Base-by-base conservation (phyloP, 2,329 filamentous ascomycete genomes). In the Aspergillus thermomutatus region DNA sequence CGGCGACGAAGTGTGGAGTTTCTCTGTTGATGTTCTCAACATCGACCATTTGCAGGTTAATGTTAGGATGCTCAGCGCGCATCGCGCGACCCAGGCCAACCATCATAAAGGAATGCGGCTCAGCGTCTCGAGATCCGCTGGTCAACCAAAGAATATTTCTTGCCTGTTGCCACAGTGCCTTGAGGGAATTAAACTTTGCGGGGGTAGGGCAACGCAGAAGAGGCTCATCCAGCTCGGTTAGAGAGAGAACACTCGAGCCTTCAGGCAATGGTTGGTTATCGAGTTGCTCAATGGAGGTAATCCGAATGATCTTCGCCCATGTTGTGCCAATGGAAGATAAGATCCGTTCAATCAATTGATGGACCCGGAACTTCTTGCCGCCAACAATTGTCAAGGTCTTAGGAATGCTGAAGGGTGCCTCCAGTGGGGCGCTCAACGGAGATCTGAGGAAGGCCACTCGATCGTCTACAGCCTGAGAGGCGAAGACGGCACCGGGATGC, bases 211-310 rank as follows among this genome's bases (percentile, higher is more conserved):
- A 48, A 6, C 61, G 55, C 40, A 69, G 64, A 3, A 59, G 53
- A 2, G 71, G 69, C 17, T 64, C 60, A 54, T 75, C 74, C 4
- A 68, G 46, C 26, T 68, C 65, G 9, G 54, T 48, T 5, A 55
- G 54, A 23, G 11, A 23, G n/a, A 52, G 49, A 14, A 55, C 25
- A 51, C 11, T 51, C 27, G 1, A 21, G 31, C 25, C n/a, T 27
- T 40, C 11, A 23, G n/a, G 41, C 25, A 34, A 19, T 25, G n/a
- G 25, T 17, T 10, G 11, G 23, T 48, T n/a, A 25, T 26, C 41
- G 6, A 49, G 10, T 17, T 47, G 19, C 23, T 52, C 37, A 28
- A 47, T 9, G 11, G 49, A 43, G 17, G 34, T 23, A 27, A 47
- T 14, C 1, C 21, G 49, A 9, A 6, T 28, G 3, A 37, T 40